Evolutionary conservation across 305 asterid species (phyloP), one percentile per base, ranked within the genome.

Genomic region (Andrographis paniculata): DNA sequence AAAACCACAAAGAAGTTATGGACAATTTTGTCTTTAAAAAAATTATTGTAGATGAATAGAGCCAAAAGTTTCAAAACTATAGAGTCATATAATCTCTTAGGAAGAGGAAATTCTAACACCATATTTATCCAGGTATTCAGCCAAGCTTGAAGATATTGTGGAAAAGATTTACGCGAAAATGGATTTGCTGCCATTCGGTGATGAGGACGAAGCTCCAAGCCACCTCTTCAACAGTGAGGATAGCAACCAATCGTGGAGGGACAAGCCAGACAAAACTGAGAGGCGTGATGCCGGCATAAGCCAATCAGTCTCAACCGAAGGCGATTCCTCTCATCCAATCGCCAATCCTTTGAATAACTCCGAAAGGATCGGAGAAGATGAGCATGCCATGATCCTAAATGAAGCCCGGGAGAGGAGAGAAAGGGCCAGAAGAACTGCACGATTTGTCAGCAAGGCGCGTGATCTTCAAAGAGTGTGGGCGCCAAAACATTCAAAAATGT

Each of bases 401-500:
- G 86, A 85, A 72, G 99, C 99, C 24, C 91, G 77, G 1, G 89
- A 79, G 65, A 74, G 68, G 57, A 71, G 96, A 63, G 93, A 80
- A 58, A 72, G 73, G 63, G 80, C 91, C 16, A 63, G 76, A 53
- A 74, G 80, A 63, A 62, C 50, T 41, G 76, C 67, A 18, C 76
- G 67, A 31, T 86, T 72, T 37, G 46, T 75, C 1, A 64, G 92
- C 60, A 53, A 73, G 75, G 72, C 73, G 55, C 80, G 78, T 19
- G 95, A 78, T 66, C 62, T 86, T 63, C 99, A 81, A 69, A 75
- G 99, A 70, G 93, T 91, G 5, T 80, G 95, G 93, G 94, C 95
- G 20, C 92, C 93, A 41, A 83, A 74, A 68, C 84, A 67, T 45
- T 67, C 71, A n/a, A 85, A 83, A 67, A 55, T 55, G 20, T 41